phyloP scores from a whole-genome alignment of 2,329 filamentous ascomycete species.

The Talaromyces sp. region DNA sequence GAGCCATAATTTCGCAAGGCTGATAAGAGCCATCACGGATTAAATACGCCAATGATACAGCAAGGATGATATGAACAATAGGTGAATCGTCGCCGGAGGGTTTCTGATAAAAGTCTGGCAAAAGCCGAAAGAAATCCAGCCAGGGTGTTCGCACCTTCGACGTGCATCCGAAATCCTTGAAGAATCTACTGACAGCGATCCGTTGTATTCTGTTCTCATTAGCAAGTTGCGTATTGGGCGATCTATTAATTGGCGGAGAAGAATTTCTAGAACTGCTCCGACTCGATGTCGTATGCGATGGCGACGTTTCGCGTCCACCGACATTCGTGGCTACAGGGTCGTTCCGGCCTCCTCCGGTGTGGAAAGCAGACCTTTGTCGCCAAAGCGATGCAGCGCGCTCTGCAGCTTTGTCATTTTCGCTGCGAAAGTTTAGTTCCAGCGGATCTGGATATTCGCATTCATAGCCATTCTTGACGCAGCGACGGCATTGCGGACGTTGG shows the following conservation, averaged over 20 bases:
- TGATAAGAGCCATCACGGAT: not conserved
- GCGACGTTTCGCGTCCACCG: not conserved
- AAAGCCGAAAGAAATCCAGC: not conserved
- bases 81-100: not conserved
- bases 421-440: constrained; percentile 6
- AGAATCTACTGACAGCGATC: not conserved
- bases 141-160: not conserved
- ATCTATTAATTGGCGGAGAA: not conserved
- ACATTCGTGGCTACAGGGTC: not conserved
- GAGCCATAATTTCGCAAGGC: not conserved
- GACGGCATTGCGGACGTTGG: not conserved
- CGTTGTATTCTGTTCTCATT: not conserved
- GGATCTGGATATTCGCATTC: constrained; percentile 5
- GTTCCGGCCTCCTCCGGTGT: not conserved
- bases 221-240: not conserved
- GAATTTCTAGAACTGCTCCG: not conserved
- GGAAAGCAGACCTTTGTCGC: not conserved
- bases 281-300: not conserved
- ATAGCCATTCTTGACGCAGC: not conserved
- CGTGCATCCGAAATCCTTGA: not conserved
- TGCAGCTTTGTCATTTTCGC: not conserved
- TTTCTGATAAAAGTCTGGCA: not conserved
- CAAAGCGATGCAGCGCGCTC: not conserved
- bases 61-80: not conserved
- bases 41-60: not conserved